These are phyloP conservation scores for Tetramitus jugosus DNA, from an alignment of 208 protist genomes.

Conservation along the genomic window DNA sequence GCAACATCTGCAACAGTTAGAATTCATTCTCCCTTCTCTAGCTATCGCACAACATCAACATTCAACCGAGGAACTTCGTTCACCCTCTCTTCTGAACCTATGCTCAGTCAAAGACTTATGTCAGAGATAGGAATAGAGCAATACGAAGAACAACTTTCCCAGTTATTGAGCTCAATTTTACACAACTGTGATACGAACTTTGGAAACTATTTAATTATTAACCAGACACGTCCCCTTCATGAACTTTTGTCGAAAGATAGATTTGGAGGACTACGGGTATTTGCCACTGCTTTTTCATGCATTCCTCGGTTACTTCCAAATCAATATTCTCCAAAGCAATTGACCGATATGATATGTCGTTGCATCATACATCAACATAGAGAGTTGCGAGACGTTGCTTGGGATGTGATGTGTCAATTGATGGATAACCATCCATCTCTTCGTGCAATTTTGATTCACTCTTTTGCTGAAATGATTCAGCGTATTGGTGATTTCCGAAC, in stretches of 20 bases:
- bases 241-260: constrained; percentile 15
- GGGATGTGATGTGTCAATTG: background rate
- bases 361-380: constrained; percentile 18
- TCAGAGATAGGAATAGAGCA: background rate
- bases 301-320: background rate
- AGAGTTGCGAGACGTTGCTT: constrained; percentile 11
- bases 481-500: background rate
- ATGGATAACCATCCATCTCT: background rate
- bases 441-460: background rate
- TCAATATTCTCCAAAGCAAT: background rate
- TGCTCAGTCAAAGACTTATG: too few relatives aligned
- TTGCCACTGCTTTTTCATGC: background rate
- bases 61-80: background rate
- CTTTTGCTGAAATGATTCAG: constrained; percentile 3
- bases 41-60: background rate
- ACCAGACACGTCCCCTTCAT: background rate
- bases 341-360: background rate
- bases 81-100: background rate
- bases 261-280: background rate
- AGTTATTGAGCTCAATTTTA: background rate
- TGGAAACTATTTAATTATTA: background rate
- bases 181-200: background rate
- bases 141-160: background rate
- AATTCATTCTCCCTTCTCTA: constrained; percentile 8
- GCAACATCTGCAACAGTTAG: background rate